Conservation (phyloP, 345 rosid species). For the Citrus medica region DNA sequence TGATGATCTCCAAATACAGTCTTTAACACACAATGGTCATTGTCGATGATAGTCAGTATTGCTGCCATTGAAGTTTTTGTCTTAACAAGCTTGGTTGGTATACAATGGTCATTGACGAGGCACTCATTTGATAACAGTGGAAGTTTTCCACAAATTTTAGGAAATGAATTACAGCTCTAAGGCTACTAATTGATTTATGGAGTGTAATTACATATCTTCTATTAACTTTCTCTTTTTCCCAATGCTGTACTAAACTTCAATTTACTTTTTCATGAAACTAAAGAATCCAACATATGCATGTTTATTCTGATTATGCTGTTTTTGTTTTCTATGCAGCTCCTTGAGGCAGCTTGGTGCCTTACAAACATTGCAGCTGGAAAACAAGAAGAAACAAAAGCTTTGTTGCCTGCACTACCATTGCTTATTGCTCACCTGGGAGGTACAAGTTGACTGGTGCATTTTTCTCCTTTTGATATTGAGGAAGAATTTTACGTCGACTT, state of each 20-base stretch:
- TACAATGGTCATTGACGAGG: too few relatives aligned
- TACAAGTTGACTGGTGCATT: conserved; percentile 25
- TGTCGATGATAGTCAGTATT: too few relatives aligned
- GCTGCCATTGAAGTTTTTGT: too few relatives aligned
- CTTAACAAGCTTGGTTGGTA: too few relatives aligned
- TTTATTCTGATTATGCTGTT: background rate
- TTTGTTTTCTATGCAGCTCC: conserved; percentile 56
- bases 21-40: too few relatives aligned
- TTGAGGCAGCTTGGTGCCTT: conserved; percentile 98
- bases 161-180: background rate
- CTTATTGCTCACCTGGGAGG: conserved; percentile 97
- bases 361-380: conserved; percentile 97
- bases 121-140: too few relatives aligned
- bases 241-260: background rate
- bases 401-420: conserved; percentile 82
- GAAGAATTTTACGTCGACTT: background rate
- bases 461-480: background rate
- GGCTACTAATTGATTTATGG: background rate
- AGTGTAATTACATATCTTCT: background rate
- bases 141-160: background rate
- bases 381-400: conserved; percentile 88
- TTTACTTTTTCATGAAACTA: background rate
- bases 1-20: too few relatives aligned
- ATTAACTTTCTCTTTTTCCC: too few relatives aligned
- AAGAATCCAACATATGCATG: background rate